Percentiles rank a stretch among this genome's conserved stretches.
Evolutionary conservation across 1,284 basidiomycete species (phyloP).

Genomic region (Apiotrichum gamsii): DNA sequence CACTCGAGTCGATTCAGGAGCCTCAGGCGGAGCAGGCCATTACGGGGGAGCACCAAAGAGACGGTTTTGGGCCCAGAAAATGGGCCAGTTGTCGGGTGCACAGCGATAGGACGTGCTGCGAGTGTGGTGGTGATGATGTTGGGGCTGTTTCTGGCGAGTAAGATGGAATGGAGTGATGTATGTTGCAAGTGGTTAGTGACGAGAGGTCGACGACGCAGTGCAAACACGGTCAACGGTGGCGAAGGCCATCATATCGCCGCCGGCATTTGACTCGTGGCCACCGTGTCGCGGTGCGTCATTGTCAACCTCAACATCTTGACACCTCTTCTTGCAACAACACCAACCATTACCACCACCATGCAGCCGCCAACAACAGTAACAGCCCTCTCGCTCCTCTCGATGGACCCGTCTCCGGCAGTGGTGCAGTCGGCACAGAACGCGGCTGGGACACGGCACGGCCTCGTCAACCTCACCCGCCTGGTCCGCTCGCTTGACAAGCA

Average conservation of each 20-base stretch:
- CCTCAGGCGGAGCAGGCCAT: too few relatives aligned
- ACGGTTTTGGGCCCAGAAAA: not conserved
- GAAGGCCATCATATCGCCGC: not conserved
- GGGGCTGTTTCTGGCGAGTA: not conserved
- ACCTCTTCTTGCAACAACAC: not conserved
- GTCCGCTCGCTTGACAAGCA: slow-evolving; percentile 31
- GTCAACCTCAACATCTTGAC: not conserved
- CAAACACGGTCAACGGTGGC: not conserved
- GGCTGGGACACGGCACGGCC: slow-evolving; percentile 32
- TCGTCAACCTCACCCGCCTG: slow-evolving; percentile 43
- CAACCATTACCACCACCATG: not conserved
- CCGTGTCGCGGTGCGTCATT: too few relatives aligned
- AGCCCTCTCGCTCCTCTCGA: slow-evolving; percentile 14
- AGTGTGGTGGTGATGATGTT: not conserved
- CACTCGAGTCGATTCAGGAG: slow-evolving; percentile 7
- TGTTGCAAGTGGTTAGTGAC: not conserved
- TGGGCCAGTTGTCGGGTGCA: not conserved
- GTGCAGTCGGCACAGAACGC: slow-evolving; percentile 26
- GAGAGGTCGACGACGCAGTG: not conserved
- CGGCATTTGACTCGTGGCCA: too few relatives aligned
- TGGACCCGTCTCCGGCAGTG: slow-evolving; percentile 27
- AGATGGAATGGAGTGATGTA: not conserved
- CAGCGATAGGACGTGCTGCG: not conserved
- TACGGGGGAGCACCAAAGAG: not conserved
- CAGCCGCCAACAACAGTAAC: slow-evolving; percentile 6